Evolutionary conservation across 2,329 filamentous ascomycete species (phyloP).

Genomic region (Orbilia oligospora): DNA sequence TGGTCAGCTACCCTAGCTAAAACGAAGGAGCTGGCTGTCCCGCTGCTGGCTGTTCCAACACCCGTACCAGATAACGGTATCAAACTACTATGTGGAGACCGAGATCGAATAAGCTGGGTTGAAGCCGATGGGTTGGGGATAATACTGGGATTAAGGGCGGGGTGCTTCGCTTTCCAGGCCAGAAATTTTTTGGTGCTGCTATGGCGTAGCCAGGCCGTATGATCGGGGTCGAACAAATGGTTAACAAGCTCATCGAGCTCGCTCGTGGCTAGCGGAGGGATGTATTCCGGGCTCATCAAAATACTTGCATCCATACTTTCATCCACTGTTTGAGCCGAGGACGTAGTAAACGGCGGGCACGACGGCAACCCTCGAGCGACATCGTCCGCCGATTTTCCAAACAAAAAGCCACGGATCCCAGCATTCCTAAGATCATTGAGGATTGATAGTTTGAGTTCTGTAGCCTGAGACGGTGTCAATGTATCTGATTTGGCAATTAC

Average conservation of each 20-base stretch:
- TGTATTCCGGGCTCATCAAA: constrained; percentile 91
- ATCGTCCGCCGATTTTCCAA: constrained; percentile 69
- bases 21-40: constrained; percentile 71
- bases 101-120: constrained; percentile 64
- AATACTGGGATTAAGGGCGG: constrained; percentile 49
- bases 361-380: constrained; percentile 63
- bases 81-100: constrained; percentile 63
- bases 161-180: constrained; percentile 71
- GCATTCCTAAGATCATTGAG: constrained; percentile 72
- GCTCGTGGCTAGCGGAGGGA: constrained; percentile 82
- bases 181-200: constrained; percentile 85
- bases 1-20: constrained; percentile 75
- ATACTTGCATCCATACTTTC: constrained; percentile 93
- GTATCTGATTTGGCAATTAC: constrained; percentile 83
- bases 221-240: constrained; percentile 82
- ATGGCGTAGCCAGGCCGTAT: constrained; percentile 84
- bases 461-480: constrained; percentile 73
- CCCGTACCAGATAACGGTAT: constrained; percentile 44
- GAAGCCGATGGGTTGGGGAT: constrained; percentile 53
- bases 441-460: constrained; percentile 74
- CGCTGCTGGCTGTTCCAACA: constrained; percentile 48
- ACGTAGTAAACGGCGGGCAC: constrained; percentile 79
- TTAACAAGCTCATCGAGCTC: constrained; percentile 80
- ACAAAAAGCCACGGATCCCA: constrained; percentile 77
- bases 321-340: constrained; percentile 79